Evolutionary conservation across 805 yeast genomes (phyloP).

Genomic region (Ogataea glucozyma): DNA sequence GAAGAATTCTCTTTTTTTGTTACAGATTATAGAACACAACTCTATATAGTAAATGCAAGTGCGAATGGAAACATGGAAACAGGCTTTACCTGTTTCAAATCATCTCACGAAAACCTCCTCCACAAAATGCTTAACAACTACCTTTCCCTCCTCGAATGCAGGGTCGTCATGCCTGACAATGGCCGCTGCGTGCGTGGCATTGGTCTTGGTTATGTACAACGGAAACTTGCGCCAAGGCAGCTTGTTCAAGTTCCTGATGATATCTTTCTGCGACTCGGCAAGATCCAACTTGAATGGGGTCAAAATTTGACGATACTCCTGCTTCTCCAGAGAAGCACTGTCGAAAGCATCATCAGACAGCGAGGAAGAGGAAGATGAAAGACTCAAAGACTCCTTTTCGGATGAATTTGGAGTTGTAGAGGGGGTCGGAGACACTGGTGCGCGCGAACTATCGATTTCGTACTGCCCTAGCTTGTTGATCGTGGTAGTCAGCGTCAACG

Average conservation of each 20-base stretch:
- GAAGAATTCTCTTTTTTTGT: too few species aligned
- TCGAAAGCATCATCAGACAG: slow-evolving; percentile 13
- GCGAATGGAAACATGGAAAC: too few species aligned
- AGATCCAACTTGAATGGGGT: slow-evolving; percentile 39
- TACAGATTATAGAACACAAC: too few species aligned
- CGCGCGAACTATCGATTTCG: slow-evolving; percentile 20
- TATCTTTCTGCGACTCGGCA: slow-evolving; percentile 46
- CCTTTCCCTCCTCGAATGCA: slow-evolving; percentile 67
- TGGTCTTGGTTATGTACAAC: slow-evolving; percentile 62
- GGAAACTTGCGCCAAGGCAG: slow-evolving; percentile 73
- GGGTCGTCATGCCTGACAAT: slow-evolving; percentile 62
- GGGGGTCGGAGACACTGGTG: not conserved
- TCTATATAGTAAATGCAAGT: too few species aligned
- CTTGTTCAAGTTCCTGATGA: slow-evolving; percentile 57
- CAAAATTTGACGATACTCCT: slow-evolving; percentile 20
- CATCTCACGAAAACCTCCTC: slow-evolving; percentile 46
- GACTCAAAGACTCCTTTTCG: not conserved
- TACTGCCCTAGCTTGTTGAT: slow-evolving; percentile 33
- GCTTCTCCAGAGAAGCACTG: slow-evolving; percentile 8
- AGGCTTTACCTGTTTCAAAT: too few species aligned
- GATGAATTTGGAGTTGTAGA: not conserved
- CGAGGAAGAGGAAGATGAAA: slow-evolving; percentile 1
- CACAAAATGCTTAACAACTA: slow-evolving; percentile 66
- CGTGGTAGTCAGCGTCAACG: slow-evolving; percentile 27
- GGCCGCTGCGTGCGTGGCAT: slow-evolving; percentile 78